phyloP scores from a whole-genome alignment of 2,329 filamentous ascomycete genomes.

The Cladorrhinum sp. region DNA sequence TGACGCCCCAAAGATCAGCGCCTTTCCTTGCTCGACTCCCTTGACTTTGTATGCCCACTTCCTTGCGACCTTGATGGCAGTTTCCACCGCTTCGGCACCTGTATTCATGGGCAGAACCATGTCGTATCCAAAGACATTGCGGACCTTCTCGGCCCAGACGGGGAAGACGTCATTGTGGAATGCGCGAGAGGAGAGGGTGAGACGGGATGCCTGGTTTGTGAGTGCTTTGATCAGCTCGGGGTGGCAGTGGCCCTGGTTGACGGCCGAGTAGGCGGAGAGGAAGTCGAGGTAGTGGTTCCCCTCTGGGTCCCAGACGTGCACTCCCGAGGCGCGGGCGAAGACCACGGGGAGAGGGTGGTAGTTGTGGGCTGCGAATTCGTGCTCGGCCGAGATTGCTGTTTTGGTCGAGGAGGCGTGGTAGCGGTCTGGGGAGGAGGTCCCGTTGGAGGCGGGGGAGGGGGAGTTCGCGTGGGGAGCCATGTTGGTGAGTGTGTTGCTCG shows the following conservation, averaged over 20 bases:
- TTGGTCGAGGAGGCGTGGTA: slow-evolving; percentile 77
- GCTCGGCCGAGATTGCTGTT: slow-evolving; percentile 75
- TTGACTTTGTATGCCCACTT: slow-evolving; percentile 99
- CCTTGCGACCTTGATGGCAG: slow-evolving; percentile 89
- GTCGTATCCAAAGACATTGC: slow-evolving; percentile 85
- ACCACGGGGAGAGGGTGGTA: slow-evolving; percentile 96
- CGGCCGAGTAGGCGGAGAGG: slow-evolving; percentile 94
- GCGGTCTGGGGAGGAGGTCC: slow-evolving; percentile 22
- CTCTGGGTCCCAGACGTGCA: slow-evolving; percentile 95
- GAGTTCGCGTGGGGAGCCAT: slow-evolving; percentile 58
- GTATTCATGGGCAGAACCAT: slow-evolving; percentile 99
- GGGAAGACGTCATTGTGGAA: slow-evolving; percentile 99
- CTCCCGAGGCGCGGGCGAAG: slow-evolving; percentile 80
- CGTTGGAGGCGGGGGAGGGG: background rate
- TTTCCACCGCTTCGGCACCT: slow-evolving; percentile 93
- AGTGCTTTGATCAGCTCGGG: slow-evolving; percentile 91
- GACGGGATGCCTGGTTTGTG: slow-evolving; percentile 79
- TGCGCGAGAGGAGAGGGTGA: slow-evolving; percentile 89
- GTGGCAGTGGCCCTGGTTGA: slow-evolving; percentile 98
- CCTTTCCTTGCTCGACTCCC: slow-evolving; percentile 79
- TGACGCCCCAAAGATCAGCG: slow-evolving; percentile 75
- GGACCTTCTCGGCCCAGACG: slow-evolving; percentile 89
- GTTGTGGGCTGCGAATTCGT: slow-evolving; percentile 91
- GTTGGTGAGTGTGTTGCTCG: slow-evolving; percentile 25
- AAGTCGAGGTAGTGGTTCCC: slow-evolving; percentile 95